phyloP scores from a whole-genome alignment of 2,329 filamentous ascomycete genomes.

The Chaetomium globosum region DNA sequence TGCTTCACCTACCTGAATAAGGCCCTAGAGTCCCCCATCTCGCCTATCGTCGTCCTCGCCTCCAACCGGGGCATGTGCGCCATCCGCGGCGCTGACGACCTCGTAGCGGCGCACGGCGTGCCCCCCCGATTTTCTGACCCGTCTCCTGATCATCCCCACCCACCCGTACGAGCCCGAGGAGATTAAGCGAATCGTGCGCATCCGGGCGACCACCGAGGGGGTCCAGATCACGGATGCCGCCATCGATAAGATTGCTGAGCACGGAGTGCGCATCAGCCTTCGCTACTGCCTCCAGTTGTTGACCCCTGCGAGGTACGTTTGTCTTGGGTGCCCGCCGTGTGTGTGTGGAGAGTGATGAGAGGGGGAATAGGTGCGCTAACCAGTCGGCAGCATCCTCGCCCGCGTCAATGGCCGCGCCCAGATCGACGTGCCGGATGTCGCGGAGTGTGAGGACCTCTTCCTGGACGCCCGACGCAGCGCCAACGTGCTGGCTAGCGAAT shows the following conservation, averaged over 20 bases:
- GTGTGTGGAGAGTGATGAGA: constrained; percentile 37
- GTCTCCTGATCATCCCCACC: constrained; percentile 94
- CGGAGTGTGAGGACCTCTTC: constrained; percentile 81
- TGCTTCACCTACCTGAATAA: constrained; percentile 99
- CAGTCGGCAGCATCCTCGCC: constrained; percentile 70
- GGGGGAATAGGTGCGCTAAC: constrained; percentile 18
- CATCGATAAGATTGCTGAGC: constrained; percentile 80
- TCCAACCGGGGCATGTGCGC: constrained; percentile 94
- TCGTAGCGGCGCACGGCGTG: constrained; percentile 87
- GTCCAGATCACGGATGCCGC: constrained; percentile 79
- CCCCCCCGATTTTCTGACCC: constrained; percentile 87
- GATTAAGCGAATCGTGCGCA: constrained; percentile 87
- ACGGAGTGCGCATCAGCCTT: constrained; percentile 86
- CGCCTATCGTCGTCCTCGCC: constrained; percentile 94
- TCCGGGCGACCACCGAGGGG: constrained; percentile 79
- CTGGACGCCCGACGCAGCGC: constrained; percentile 80
- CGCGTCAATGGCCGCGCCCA: constrained; percentile 77
- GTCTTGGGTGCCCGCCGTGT: constrained; percentile 31
- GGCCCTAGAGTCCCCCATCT: constrained; percentile 92
- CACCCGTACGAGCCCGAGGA: constrained; percentile 85
- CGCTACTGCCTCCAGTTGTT: constrained; percentile 92
- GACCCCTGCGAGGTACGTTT: constrained; percentile 72
- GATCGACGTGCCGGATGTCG: constrained; percentile 76
- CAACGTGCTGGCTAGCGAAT: constrained; percentile 64
- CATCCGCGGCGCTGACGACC: constrained; percentile 81